Evolutionary conservation across 2,329 filamentous ascomycete species (phyloP), one percentile per base, ranked within the genome.

Genomic region (Didymella lethalis): DNA sequence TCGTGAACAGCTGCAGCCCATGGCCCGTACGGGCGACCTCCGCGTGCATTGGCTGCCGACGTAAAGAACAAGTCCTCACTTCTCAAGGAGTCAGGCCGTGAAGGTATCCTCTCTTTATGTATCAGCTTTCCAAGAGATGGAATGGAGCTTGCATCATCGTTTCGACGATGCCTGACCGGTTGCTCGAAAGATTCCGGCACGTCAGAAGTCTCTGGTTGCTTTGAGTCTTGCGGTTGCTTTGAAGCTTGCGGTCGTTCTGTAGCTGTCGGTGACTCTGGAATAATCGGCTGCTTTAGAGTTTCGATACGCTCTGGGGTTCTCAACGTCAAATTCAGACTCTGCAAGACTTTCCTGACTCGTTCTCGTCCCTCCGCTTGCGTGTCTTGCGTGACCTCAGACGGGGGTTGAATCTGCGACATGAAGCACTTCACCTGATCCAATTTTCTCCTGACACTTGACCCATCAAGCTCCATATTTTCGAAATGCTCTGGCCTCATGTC

Each of bases 51-150:
- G 2, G 16, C 31, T 2, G 2, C 16, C 1, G 25, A 41, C 4
- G 29, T 29, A 12, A 43, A 26, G 12, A 6, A 40, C 14, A 18
- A 7, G n/a, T 32, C 44, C 10, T 49, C 46, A 18, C 32, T n/a
- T n/a, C 38, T n/a, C 32, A 50, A 25, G 1, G 50, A 54, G 26
- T 41, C 18, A 1, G 46, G 25, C 18, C 56, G 50, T 11, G 31
- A 29, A 1, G 56, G 50, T 23, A 54, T 50, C 12, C 38, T 59
- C 28, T 59, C 56, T 3, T 18, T 20, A 10, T 59, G 50, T 11
- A 43, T 25, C 16, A 54, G 34, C 32, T 50, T 54, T 26, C 46
- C 32, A n/a, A 29, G 40, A 11, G 49, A 10, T 11, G 50, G 34
- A 12, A 31, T 40, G 12, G 6, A 48, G 1, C 28, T 28, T 23